These are phyloP conservation scores for Mercurialis annua DNA, from an alignment of 345 rosid species.

Conservation along the genomic window DNA sequence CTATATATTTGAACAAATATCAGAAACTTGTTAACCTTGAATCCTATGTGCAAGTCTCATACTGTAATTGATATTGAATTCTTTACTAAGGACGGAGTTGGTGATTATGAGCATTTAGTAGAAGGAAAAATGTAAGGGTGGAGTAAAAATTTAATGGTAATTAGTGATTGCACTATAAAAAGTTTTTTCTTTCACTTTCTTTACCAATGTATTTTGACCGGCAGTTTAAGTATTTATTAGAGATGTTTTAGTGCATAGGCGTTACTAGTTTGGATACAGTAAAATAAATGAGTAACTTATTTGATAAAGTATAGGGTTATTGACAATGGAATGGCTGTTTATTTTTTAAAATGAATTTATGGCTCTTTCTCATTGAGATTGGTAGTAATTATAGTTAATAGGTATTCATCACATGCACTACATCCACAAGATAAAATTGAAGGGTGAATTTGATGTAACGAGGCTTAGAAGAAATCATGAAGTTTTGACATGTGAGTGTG, in stretches of 20 bases:
- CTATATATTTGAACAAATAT: background rate
- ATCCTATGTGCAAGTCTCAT: background rate
- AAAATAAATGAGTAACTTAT: background rate
- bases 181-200: background rate
- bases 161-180: background rate
- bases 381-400: background rate
- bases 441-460: background rate
- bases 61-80: background rate
- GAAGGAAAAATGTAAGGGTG: background rate
- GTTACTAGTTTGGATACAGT: background rate
- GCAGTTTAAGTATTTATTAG: background rate
- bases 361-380: background rate
- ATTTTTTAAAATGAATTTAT: background rate
- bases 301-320: background rate
- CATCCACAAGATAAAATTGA: background rate
- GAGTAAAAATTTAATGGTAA: background rate
- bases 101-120: background rate
- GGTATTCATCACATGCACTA: background rate
- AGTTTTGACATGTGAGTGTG: background rate
- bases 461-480: background rate
- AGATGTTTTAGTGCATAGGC: background rate
- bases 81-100: background rate
- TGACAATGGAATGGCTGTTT: background rate
- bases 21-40: background rate
- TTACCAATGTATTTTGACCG: background rate